Evolutionary conservation across 2,329 filamentous ascomycete species (phyloP), one percentile per base, ranked within the genome.

Genomic region (Leptographium galeiforme): DNA sequence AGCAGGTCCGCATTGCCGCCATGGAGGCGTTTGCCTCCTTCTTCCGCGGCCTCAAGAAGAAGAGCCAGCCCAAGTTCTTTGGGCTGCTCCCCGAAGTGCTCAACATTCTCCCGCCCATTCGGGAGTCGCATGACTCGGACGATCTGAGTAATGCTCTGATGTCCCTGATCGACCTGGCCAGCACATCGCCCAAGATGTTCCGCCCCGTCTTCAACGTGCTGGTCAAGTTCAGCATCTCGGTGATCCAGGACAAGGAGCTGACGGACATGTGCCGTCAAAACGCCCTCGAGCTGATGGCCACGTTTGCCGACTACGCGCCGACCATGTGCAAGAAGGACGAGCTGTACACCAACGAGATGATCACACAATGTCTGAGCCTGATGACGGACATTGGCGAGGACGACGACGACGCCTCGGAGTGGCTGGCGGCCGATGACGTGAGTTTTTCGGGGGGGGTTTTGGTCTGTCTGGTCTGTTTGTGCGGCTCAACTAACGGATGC

Each of bases 1-100:
- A 18, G 5, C 18, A 91, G 81, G 91, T 98, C 55, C 87, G 89
- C 59, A 81, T 98, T 55, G 85, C 90, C 48, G 90, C 93, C 53
- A 95, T 97, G 82, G 90, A 96, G 66, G 93, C 93, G 8, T 98
- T 98, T 66, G 87, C 91, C 18, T 84, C 90, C 4, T 97, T 98
- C 73, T 98, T 98, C 78, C 81, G 88, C 60, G 93, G 85, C 54
- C 81, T 97, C 61, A 78, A 74, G 64, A 96, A 94, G 74, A 95
- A 94, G 56, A 79, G 80, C 16, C 90, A 96, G 68, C 71, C 79
- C 56, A 95, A 94, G 68, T 98, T 94, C 72, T 95, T 85, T 66
- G 71, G 78, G 8, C 78, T 98, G 11, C 82, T 97, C 25, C 87
- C 90, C 19, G 89, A 95, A 60, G 85, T 98, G 43, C 82, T 98